A percentile compares a stretch with the other conserved stretches of the same genome.
These are phyloP conservation scores for Zangia roseola DNA, from an alignment of 768 basidiomycete genomes.

Conservation along the genomic window DNA sequence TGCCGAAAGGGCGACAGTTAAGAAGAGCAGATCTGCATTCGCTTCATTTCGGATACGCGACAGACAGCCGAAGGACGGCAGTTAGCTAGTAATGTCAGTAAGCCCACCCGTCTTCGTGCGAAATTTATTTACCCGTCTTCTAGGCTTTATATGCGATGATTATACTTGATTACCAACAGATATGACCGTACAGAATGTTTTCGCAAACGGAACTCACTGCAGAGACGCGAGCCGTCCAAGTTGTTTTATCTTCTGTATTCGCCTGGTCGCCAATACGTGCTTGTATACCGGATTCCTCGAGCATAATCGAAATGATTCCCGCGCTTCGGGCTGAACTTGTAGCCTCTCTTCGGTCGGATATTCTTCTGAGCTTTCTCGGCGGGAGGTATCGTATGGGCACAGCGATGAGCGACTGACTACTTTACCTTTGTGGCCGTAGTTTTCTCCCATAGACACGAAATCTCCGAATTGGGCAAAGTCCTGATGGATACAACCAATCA, in stretches of 20 bases:
- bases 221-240: not conserved
- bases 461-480: not conserved
- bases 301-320: not conserved
- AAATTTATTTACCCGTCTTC: not conserved
- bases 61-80: conserved; percentile 3
- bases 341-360: not conserved
- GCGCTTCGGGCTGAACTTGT: not conserved
- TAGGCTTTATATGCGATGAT: conserved; percentile 3
- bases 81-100: not conserved
- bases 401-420: not conserved
- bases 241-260: not conserved
- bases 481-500: not conserved
- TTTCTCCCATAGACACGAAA: not conserved
- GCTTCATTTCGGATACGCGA: conserved; percentile 20
- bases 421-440: not conserved
- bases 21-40: conserved; percentile 30
- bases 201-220: not conserved
- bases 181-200: not conserved
- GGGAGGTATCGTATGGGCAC: no score
- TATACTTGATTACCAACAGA: not conserved
- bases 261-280: not conserved
- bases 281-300: not conserved
- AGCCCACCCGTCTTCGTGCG: not conserved
- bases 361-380: conserved; percentile 4
- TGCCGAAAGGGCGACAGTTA: not conserved